Percentiles rank a stretch among this genome's conserved stretches.
Conservation (phyloP, 768 basidiomycete species). For the Kondoa subrosea region DNA sequence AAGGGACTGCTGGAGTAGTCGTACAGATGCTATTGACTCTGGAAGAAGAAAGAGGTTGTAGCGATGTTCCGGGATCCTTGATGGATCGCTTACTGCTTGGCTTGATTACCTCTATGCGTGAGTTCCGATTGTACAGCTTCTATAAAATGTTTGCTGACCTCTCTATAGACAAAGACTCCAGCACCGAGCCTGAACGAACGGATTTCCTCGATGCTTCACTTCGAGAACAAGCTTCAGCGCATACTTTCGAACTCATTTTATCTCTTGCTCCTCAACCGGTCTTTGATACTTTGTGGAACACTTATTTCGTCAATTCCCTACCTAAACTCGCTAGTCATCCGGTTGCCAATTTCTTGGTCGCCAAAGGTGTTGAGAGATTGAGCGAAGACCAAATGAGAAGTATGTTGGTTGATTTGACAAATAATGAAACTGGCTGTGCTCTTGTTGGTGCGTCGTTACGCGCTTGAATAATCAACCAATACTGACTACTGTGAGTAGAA, state of each 20-base stretch:
- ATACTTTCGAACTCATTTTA: constrained; percentile 69
- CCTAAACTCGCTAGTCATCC: constrained; percentile 62
- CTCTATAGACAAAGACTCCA: not conserved
- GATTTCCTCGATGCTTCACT: constrained; percentile 69
- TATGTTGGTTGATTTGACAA: constrained; percentile 41
- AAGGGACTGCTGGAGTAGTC: constrained; percentile 11
- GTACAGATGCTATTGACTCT: constrained; percentile 61
- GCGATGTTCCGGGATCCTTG: constrained; percentile 49
- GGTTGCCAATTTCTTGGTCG: constrained; percentile 83
- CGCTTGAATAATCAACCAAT: too few relatives aligned
- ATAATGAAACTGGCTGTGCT: constrained; percentile 18
- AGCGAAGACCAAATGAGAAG: constrained; percentile 43
- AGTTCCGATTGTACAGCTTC: constrained; percentile 31
- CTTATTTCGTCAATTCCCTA: constrained; percentile 59
- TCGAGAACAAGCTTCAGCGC: constrained; percentile 72
- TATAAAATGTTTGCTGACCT: constrained; percentile 10
- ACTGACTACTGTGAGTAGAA: too few relatives aligned
- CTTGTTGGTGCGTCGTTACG: too few relatives aligned
- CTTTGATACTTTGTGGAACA: constrained; percentile 54
- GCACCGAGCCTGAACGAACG: constrained; percentile 39
- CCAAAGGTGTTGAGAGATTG: constrained; percentile 54
- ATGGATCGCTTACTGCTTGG: constrained; percentile 69
- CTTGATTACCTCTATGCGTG: constrained; percentile 50
- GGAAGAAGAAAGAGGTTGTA: constrained; percentile 50
- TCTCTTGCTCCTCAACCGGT: constrained; percentile 44